A percentile compares a stretch with the other conserved stretches of the same genome.
Conservation (phyloP, 768 basidiomycete genomes). For the Macrolepiota albuminosa region DNA sequence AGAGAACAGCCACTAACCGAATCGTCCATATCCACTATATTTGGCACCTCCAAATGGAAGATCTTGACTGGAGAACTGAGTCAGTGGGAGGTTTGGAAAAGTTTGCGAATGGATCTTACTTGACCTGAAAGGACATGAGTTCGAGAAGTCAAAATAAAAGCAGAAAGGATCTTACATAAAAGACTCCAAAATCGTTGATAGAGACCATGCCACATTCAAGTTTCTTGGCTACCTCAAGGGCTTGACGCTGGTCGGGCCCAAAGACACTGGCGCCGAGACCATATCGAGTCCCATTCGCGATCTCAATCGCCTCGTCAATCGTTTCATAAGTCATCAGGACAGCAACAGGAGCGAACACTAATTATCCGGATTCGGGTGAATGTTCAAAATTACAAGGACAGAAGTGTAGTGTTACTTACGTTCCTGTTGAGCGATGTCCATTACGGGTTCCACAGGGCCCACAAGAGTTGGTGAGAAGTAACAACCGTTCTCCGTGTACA, state of each 20-base stretch:
- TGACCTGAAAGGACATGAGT: slow-evolving; percentile 42
- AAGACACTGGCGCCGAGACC: slow-evolving; percentile 95
- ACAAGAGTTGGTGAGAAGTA: slow-evolving; percentile 90
- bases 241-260: slow-evolving; percentile 77
- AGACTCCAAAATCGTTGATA: slow-evolving; percentile 90
- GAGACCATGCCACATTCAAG: slow-evolving; percentile 97
- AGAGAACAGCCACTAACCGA: slow-evolving; percentile 47
- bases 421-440: slow-evolving; percentile 79
- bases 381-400: background rate
- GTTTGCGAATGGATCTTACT: slow-evolving; percentile 36
- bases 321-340: slow-evolving; percentile 80
- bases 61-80: slow-evolving; percentile 54
- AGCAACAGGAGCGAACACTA: slow-evolving; percentile 93
- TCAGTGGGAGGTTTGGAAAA: background rate
- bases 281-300: slow-evolving; percentile 85
- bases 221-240: slow-evolving; percentile 71
- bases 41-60: slow-evolving; percentile 95
- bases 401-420: slow-evolving; percentile 39
- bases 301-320: slow-evolving; percentile 78
- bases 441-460: slow-evolving; percentile 64
- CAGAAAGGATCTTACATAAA: slow-evolving; percentile 52
- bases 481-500: slow-evolving; percentile 63
- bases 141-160: background rate
- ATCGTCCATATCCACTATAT: slow-evolving; percentile 88
- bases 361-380: background rate